phyloP scores from a whole-genome alignment of 2,329 filamentous ascomycete species.

The Trichoderma pleuroti region DNA sequence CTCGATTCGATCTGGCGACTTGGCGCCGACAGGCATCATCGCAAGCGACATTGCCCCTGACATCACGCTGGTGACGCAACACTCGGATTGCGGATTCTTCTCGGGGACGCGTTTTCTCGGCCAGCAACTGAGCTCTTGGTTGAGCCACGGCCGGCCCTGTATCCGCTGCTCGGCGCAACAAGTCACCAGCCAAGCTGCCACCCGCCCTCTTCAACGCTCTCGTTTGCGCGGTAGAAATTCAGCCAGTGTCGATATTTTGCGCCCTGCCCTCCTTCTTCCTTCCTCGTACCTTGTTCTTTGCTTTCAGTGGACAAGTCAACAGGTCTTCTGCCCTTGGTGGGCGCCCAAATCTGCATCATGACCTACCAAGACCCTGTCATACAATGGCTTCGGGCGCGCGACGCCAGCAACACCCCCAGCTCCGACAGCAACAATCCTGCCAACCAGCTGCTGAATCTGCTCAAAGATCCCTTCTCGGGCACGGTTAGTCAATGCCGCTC shows the following conservation, averaged over 20 bases:
- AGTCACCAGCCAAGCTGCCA: background rate
- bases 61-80: constrained; percentile 15
- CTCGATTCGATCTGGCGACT: constrained; percentile 2
- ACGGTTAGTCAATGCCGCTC: constrained; percentile 32
- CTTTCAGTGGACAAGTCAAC: background rate
- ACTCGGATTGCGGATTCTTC: background rate
- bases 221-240: background rate
- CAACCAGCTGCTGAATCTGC: constrained; percentile 45
- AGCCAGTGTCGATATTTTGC: background rate
- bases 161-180: background rate
- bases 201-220: background rate
- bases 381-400: constrained; percentile 19
- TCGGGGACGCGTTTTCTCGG: background rate
- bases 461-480: constrained; percentile 49
- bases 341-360: constrained; percentile 22
- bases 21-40: constrained; percentile 10
- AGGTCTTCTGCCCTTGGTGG: background rate
- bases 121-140: constrained; percentile 3
- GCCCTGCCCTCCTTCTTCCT: background rate
- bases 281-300: background rate
- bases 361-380: constrained; percentile 18
- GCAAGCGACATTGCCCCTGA: constrained; percentile 13
- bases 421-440: constrained; percentile 24
- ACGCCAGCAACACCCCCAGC: background rate
- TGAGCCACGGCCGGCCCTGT: background rate